Base-by-base conservation (phyloP, 257 asterid genomes). In the Mitragyna speciosa region DNA sequence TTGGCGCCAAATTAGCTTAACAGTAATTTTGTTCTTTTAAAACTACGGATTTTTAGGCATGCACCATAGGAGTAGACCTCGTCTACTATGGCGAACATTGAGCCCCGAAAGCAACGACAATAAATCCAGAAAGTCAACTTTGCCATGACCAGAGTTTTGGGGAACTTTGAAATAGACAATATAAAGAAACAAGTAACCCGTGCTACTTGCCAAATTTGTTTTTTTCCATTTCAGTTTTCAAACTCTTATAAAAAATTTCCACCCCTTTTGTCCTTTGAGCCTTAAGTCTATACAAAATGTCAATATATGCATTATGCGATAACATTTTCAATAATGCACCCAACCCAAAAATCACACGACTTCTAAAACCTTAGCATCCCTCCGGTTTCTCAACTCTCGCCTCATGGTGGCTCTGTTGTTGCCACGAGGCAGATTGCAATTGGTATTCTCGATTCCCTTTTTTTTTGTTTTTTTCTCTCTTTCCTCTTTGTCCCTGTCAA, bases 121-220 rank as follows among this genome's bases (percentile, higher is more conserved):
- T 73, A 85, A 84, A 87, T 83, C 87, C 87, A 76, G 78, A 81
- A 89, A 80, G 82, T 74, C 88, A 83, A 78, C 83, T 76, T 84
- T 4, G 79, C 83, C 75, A 81, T 82, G 80, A 76, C 84, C 82
- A 22, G 48, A 77, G 65, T 61, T 72, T 33, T 63, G 43, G 83
- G 86, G 78, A 71, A 78, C 78, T 52, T 51, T 73, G 74, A 43
- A 67, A 47, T 78, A n/a, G 76, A 83, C 84, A 80, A 67, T 36
- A 70, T 1, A 26, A 14, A 12, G 16, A 63, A 58, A 20, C 12
- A 54, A 7, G 3, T 7, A 20, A 10, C 1, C 8, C 41, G 36
- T 5, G 36, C 76, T 72, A 78, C 61, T 49, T 61, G 12, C 19
- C 10, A 72, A 31, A 4, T 75, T 22, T 75, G 26, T 11, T 12